Conservation (phyloP, 768 basidiomycete species). For the Auricularia cornea region DNA sequence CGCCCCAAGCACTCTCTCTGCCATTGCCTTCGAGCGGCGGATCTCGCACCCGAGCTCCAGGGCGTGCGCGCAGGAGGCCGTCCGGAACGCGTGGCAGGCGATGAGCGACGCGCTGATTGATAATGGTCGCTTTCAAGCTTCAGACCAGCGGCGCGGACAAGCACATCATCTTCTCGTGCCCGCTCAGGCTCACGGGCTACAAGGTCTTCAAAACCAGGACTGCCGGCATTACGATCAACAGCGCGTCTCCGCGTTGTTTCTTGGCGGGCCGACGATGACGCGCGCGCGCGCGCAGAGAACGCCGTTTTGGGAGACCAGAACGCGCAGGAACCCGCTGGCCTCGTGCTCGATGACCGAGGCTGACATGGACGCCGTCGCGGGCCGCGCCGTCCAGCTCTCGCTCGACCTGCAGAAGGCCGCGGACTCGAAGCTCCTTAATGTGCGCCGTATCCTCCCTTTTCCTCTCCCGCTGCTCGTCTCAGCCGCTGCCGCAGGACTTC, state of each 20-base stretch:
- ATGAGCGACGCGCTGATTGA: constrained; percentile 63
- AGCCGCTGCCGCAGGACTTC: constrained; percentile 64
- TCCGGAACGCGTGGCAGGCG: constrained; percentile 75
- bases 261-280: background rate
- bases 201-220: constrained; percentile 99
- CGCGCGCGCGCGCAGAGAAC: constrained; percentile 63
- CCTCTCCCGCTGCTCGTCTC: too few species aligned
- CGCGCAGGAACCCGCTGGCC: constrained; percentile 89
- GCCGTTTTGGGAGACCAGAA: constrained; percentile 86
- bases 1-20: constrained; percentile 99
- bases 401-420: constrained; percentile 89
- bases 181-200: constrained; percentile 88
- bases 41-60: constrained; percentile 85
- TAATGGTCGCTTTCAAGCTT: constrained; percentile 89
- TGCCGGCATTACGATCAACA: constrained; percentile 95
- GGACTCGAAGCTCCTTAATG: constrained; percentile 84
- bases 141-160: constrained; percentile 96
- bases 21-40: constrained; percentile 86
- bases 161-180: constrained; percentile 93
- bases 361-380: constrained; percentile 80
- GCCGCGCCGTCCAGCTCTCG: constrained; percentile 84
- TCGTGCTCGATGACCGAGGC: constrained; percentile 87
- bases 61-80: constrained; percentile 89
- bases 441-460: too few species aligned
- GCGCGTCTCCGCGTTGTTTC: constrained; percentile 34